phyloP scores from a whole-genome alignment of 306 rosid genomes.

The Cicer cuneatum region DNA sequence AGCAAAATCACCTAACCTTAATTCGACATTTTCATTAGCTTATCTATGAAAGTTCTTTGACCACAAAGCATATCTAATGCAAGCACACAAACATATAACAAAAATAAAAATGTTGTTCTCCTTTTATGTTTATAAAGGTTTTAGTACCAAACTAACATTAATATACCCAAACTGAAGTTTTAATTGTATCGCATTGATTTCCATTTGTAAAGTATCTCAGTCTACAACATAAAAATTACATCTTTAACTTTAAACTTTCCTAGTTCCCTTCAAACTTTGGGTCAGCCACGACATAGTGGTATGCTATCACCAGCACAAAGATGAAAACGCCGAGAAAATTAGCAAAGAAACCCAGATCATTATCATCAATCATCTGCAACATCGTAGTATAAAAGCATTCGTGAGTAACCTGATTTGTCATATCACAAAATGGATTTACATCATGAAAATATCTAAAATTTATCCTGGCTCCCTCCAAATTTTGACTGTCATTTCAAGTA shows the following conservation, averaged over 20 bases:
- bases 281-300: conserved; percentile 89
- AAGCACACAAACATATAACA: not conserved
- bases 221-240: conserved; percentile 47
- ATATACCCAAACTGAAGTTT: conserved; percentile 38
- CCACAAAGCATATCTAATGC: conserved; percentile 9
- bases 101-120: not conserved
- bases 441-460: not conserved
- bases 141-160: conserved; percentile 36
- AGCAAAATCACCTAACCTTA: conserved; percentile 18
- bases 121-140: conserved; percentile 27
- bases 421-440: conserved; percentile 29
- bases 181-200: conserved; percentile 41
- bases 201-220: conserved; percentile 43
- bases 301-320: conserved; percentile 81
- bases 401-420: conserved; percentile 25
- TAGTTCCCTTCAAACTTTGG: conserved; percentile 82
- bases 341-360: conserved; percentile 87
- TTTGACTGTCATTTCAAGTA: not conserved
- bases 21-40: not conserved
- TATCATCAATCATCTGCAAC: conserved; percentile 86
- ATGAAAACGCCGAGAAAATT: conserved; percentile 88
- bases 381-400: conserved; percentile 4
- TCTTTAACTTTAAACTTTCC: conserved; percentile 39
- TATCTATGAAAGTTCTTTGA: not conserved
- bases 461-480: not conserved